Evolutionary conservation across 2,329 filamentous ascomycete species (phyloP).

Genomic region (Epichloe bromicola): DNA sequence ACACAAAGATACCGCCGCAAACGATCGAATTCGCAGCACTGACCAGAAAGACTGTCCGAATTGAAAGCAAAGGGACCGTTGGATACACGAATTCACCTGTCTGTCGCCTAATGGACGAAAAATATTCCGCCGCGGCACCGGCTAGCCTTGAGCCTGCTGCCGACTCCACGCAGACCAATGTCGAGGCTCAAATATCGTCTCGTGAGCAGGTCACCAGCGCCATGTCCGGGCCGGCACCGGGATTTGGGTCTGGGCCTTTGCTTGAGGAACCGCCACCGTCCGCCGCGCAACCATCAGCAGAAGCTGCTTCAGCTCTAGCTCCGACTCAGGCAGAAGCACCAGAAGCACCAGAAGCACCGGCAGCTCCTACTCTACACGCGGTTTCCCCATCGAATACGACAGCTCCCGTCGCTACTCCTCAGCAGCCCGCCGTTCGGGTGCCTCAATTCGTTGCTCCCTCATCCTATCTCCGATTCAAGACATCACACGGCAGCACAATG

Average conservation of each 20-base stretch:
- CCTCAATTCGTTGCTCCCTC: slow-evolving; percentile 48
- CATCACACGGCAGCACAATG: slow-evolving; percentile 22
- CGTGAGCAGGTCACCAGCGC: slow-evolving; percentile 9
- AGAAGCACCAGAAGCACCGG: background rate
- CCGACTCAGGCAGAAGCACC: no score
- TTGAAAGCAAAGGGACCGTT: background rate
- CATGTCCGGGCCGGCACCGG: slow-evolving; percentile 3
- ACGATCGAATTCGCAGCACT: background rate
- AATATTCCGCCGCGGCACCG: slow-evolving; percentile 4
- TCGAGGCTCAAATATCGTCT: slow-evolving; percentile 6
- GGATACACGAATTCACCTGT: background rate
- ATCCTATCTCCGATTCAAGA: slow-evolving; percentile 38
- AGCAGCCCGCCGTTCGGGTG: slow-evolving; percentile 19
- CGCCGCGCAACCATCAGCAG: slow-evolving; percentile 1
- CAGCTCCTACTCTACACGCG: background rate
- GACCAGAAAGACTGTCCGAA: background rate
- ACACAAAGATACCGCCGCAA: background rate
- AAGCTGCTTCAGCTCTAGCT: background rate
- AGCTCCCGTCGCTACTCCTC: slow-evolving; percentile 3
- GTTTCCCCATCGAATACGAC: background rate
- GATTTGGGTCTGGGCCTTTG: slow-evolving; percentile 3
- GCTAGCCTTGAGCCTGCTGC: slow-evolving; percentile 6
- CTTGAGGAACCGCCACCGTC: slow-evolving; percentile 1
- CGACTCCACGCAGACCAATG: slow-evolving; percentile 9
- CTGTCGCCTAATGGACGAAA: slow-evolving; percentile 7